Evolutionary conservation across 257 asterid species (phyloP).

Genomic region (Nicotiana noctiflora): DNA sequence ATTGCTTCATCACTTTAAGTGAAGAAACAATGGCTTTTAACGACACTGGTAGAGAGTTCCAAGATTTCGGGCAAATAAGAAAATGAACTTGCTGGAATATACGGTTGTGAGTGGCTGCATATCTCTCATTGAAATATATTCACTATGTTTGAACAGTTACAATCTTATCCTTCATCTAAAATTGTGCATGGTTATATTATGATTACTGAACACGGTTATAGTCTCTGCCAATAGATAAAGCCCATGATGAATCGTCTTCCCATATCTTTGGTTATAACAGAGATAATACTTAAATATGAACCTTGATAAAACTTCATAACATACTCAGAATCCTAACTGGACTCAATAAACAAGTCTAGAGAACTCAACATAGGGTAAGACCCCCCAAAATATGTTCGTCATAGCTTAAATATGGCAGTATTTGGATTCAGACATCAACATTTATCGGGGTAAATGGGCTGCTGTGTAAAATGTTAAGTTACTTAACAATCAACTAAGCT

Average conservation of each 20-base stretch:
- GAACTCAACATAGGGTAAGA: background rate
- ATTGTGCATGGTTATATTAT: background rate
- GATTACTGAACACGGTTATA: background rate
- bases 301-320: background rate
- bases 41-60: too few relatives aligned
- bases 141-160: too few relatives aligned
- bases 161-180: too few relatives aligned
- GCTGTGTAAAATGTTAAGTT: background rate
- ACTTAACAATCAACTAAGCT: background rate
- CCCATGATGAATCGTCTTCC: background rate
- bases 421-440: background rate
- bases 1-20: too few relatives aligned
- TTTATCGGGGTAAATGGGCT: background rate
- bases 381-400: background rate
- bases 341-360: too few relatives aligned
- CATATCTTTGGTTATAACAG: background rate
- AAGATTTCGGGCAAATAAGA: too few relatives aligned
- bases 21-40: too few relatives aligned
- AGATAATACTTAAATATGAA: background rate
- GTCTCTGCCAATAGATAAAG: background rate
- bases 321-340: background rate
- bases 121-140: too few relatives aligned
- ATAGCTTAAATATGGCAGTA: background rate
- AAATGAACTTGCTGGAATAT: too few relatives aligned
- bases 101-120: too few relatives aligned